Conservation (phyloP, 1,284 basidiomycete species). For the Kwoniella shivajii region DNA sequence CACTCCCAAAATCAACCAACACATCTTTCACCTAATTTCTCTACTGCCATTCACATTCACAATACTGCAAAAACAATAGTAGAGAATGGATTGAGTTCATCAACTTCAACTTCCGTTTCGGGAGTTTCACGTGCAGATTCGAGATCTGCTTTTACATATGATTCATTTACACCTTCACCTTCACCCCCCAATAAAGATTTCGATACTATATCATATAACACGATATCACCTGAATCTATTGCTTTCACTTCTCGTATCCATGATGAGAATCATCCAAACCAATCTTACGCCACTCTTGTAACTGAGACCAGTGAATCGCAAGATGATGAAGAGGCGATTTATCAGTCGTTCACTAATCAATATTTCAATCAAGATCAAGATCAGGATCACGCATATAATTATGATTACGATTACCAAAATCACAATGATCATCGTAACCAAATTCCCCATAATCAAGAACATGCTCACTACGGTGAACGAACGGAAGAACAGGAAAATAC, state of each 20-base stretch:
- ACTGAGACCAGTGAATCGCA: too few species aligned
- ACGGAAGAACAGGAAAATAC: too few species aligned
- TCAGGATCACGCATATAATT: too few species aligned
- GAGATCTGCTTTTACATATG: slow-evolving; percentile 30
- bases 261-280: neutral
- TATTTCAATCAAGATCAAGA: too few species aligned
- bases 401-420: too few species aligned
- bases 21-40: slow-evolving; percentile 8
- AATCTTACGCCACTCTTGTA: neutral
- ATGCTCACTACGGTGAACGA: too few species aligned
- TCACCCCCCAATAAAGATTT: slow-evolving; percentile 18
- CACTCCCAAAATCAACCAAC: neutral
- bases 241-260: slow-evolving; percentile 5
- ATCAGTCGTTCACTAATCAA: too few species aligned
- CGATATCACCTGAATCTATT: slow-evolving; percentile 23
- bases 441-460: neutral
- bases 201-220: slow-evolving; percentile 37
- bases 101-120: slow-evolving; percentile 17
- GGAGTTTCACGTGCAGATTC: slow-evolving; percentile 24
- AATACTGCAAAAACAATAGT: neutral
- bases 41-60: slow-evolving; percentile 2
- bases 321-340: too few species aligned
- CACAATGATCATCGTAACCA: neutral
- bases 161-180: slow-evolving; percentile 15
- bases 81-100: slow-evolving; percentile 15